phyloP scores from a whole-genome alignment of 208 protist genomes.

The Acanthamoeba triangularis region DNA sequence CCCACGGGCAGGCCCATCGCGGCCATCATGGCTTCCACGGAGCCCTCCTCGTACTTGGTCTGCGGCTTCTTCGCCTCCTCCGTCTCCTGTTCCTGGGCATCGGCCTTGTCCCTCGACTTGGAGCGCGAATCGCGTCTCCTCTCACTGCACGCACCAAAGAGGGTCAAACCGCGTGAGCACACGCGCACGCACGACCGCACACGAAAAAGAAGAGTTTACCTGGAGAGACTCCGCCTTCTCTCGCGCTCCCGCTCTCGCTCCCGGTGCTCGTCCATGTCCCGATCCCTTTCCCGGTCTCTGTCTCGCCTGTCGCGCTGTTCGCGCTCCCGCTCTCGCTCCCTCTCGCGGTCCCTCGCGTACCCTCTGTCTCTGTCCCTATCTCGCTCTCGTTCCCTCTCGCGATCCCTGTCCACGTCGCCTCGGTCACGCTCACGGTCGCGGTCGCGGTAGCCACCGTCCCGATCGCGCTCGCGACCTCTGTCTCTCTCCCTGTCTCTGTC shows the following conservation, averaged over 20 bases:
- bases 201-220: not conserved
- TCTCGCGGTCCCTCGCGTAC: not conserved
- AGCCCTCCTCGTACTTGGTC: conserved; percentile 18
- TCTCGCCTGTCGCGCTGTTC: not conserved
- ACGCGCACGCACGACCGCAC: not conserved
- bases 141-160: not conserved
- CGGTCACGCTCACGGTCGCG: not conserved
- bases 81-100: not conserved
- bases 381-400: not conserved
- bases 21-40: conserved; percentile 29
- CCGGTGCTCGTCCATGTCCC: not conserved
- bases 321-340: not conserved
- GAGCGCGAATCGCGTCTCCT: not conserved
- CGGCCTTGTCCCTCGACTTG: not conserved
- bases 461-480: conserved; percentile 6
- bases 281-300: not conserved
- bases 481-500: not conserved
- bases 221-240: not conserved
- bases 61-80: not conserved
- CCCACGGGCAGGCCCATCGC: conserved; percentile 31
- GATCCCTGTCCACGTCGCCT: not conserved
- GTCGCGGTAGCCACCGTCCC: not conserved
- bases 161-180: not conserved
- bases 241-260: not conserved
- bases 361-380: not conserved